Evolutionary conservation across 2,329 filamentous ascomycete genomes (phyloP), one percentile per base, ranked within the genome.

Genomic region (Cryphonectria parasitica): DNA sequence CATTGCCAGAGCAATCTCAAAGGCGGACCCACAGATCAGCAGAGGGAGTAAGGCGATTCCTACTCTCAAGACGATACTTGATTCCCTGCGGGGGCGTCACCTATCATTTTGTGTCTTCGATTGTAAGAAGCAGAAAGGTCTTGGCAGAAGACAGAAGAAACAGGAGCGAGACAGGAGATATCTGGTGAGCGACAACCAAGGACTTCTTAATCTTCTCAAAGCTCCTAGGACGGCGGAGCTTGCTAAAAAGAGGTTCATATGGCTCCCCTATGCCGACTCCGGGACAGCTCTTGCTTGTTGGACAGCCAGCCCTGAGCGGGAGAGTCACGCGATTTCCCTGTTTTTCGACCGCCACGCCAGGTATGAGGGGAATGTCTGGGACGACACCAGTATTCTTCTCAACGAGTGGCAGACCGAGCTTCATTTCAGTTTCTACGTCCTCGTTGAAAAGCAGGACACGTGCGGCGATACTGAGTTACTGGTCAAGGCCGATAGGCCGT

Each of bases 331-430:
- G 0, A 64, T 78, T 1, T 69, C 64, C 1, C 54, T 67, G 0
- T 78, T 78, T 64, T 74, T 74, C 7, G 70, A 78, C 11, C 72
- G 75, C 0, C 76, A 79, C 62, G 64, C 62, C 0, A 68, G 66
- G 15, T 64, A 72, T 1, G 65, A 73, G 19, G 71, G 72, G 1
- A 73, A 74, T 43, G 72, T 77, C 54, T 74, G 75, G 56, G 78
- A 80, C 25, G 74, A 77, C 8, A 75, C 75, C 0, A 72, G 67
- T 0, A 73, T 72, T 19, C 58, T 71, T 0, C 13, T 73, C 25
- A 80, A 80, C 43, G 69, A 41, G 0, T 80, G 78, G 78, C 73
- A 75, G 28, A 79, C 77, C 0, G 78, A 79, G 64, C 68, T 80
- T 22, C 77, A 78, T 67, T 72, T 78, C 13, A 75, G 74, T 22